phyloP scores from a whole-genome alignment of 2,329 filamentous ascomycete genomes.

The Talaromyces sp. region DNA sequence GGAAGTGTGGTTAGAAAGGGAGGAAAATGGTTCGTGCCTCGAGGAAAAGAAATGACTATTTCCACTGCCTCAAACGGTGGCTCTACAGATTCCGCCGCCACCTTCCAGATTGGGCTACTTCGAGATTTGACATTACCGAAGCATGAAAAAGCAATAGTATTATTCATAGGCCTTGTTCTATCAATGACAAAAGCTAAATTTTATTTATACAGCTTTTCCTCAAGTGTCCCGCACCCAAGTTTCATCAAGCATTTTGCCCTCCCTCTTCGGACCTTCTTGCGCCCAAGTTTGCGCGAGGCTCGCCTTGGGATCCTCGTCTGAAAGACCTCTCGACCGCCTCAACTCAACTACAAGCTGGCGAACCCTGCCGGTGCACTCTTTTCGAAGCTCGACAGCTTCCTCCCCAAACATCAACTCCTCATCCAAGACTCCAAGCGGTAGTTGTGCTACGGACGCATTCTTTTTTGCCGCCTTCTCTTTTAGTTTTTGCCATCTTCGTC shows the following conservation, averaged over 20 bases:
- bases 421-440: constrained; percentile 55
- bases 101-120: constrained; percentile 6
- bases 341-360: constrained; percentile 77
- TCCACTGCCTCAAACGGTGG: neutral
- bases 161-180: neutral
- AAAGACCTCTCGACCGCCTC: constrained; percentile 65
- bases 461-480: constrained; percentile 51
- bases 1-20: neutral
- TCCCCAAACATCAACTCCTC: constrained; percentile 63
- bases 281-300: constrained; percentile 79
- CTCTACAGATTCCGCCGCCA: neutral
- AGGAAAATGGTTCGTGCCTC: neutral
- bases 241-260: constrained; percentile 59
- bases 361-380: constrained; percentile 75
- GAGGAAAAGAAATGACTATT: neutral
- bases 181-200: neutral
- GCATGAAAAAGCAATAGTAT: neutral
- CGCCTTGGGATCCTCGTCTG: constrained; percentile 74
- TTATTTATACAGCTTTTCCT: constrained; percentile 21
- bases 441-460: constrained; percentile 33
- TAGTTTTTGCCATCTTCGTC: constrained; percentile 69
- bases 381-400: constrained; percentile 73
- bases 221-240: constrained; percentile 58
- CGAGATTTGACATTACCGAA: neutral
- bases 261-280: constrained; percentile 50